Percentiles rank a stretch among this genome's conserved stretches.
Evolutionary conservation across 2,329 filamentous ascomycete species (phyloP).

Genomic region (Cordyceps farinosa): DNA sequence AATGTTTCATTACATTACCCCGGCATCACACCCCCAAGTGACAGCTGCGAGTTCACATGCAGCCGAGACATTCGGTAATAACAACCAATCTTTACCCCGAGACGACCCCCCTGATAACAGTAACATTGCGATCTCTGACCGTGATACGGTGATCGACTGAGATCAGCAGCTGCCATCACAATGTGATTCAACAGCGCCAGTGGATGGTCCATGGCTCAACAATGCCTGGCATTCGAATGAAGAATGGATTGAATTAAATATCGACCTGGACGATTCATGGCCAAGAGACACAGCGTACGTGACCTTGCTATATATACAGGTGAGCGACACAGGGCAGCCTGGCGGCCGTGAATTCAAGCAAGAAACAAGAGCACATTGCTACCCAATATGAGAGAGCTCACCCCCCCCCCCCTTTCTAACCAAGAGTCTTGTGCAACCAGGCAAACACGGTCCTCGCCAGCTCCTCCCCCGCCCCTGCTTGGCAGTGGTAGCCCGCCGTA

Average conservation of each 20-base stretch:
- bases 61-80: not conserved
- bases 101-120: not conserved
- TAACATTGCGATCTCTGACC: not conserved
- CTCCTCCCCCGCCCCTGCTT: conserved; percentile 8
- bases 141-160: not conserved
- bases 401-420: not conserved
- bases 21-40: not conserved
- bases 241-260: no score
- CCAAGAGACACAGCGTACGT: no score
- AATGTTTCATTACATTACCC: not conserved
- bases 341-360: no score
- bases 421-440: conserved; percentile 14
- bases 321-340: no score
- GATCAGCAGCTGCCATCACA: not conserved
- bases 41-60: not conserved
- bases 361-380: no score
- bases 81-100: not conserved
- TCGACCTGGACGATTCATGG: no score
- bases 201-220: no score
- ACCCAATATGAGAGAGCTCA: no score
- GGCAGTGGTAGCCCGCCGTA: conserved; percentile 12
- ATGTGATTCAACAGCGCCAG: no score
- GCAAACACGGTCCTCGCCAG: not conserved
- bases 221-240: no score
- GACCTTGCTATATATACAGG: no score